These are phyloP conservation scores for Pulicaria dysenterica DNA, from an alignment of 129 eudicot species.

Conservation along the genomic window DNA sequence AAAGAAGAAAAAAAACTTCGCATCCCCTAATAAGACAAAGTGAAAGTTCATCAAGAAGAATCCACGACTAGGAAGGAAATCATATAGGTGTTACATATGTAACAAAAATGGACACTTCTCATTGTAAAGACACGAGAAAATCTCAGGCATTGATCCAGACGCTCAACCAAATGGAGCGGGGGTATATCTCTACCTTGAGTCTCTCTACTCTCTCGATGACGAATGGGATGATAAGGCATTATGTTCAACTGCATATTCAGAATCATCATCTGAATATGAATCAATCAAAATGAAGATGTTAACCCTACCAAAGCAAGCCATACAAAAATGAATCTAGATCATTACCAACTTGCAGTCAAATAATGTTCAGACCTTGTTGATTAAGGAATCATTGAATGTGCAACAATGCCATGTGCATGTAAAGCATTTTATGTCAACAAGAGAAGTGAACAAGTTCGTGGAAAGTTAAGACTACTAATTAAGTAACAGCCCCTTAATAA, in stretches of 20 bases:
- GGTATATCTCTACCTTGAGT: background rate
- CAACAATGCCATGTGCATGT: no score
- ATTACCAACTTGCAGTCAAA: no score
- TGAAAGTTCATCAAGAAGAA: slow-evolving; percentile 1
- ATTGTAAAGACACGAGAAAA: background rate
- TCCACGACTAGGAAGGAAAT: background rate
- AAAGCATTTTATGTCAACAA: background rate
- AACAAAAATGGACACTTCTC: background rate
- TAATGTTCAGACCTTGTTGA: background rate
- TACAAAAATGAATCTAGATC: no score
- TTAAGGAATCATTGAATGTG: background rate
- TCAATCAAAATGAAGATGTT: background rate
- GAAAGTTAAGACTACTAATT: background rate
- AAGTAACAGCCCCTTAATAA: no score
- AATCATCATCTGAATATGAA: background rate
- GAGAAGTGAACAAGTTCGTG: background rate
- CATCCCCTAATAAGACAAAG: background rate
- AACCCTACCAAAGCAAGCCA: background rate
- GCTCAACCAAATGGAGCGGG: background rate
- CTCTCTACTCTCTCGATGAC: slow-evolving; percentile 4
- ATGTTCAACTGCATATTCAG: background rate
- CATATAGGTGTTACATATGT: background rate
- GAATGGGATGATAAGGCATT: background rate
- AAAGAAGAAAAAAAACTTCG: background rate
- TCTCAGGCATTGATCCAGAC: background rate